Base-by-base conservation (phyloP, 2,329 filamentous ascomycete genomes). In the Hypoxylon sp. region DNA sequence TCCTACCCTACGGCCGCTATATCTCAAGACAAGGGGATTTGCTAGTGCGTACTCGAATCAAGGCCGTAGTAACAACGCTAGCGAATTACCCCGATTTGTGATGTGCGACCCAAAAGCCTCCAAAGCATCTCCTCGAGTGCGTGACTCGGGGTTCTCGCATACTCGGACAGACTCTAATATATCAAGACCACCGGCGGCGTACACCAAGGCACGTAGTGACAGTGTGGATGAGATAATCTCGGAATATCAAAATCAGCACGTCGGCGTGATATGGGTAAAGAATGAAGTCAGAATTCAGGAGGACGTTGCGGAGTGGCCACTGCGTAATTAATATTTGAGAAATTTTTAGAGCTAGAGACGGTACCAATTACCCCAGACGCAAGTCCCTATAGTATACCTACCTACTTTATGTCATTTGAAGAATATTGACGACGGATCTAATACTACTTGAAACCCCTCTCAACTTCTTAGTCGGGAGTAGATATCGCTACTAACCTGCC, bases 221-320 rank as follows among this genome's bases (percentile, higher is more conserved):
- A 80, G 77, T 51, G 74, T 78, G 9, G 78, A 80, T 9, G 76
- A 77, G 17, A 77, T 79, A 17, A 44, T 79, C 29, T 76, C 76
- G 2, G 70, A 76, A 0, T 77, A 78, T 35, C 67, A 76, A 13
- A 67, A 64, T 22, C 69, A 74, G 19, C 65, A 74, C 39, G 57
- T 44, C 2, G 71, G 72, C 0, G 72, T 71, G 5, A 78, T 78
- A 55, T 78, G 75, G 76, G 73, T 78, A 13, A 75, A 72, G 66
- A 79, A 76, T 35, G 77, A 77, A 58, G 66, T 78, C 6, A 68
- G 63, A 4, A 63, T 78, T 3, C 59, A 74, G 35, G 72, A 77
- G 10, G 64, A 73, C 10, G 66, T 72, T 42, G 67, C 62, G 3
- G 71, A 76, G 6, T 78, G 77, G 77, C 76, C 76, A 9, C 57